Conservation (phyloP, 1,284 basidiomycete genomes). For the Cryptococcus wingfieldii region DNA sequence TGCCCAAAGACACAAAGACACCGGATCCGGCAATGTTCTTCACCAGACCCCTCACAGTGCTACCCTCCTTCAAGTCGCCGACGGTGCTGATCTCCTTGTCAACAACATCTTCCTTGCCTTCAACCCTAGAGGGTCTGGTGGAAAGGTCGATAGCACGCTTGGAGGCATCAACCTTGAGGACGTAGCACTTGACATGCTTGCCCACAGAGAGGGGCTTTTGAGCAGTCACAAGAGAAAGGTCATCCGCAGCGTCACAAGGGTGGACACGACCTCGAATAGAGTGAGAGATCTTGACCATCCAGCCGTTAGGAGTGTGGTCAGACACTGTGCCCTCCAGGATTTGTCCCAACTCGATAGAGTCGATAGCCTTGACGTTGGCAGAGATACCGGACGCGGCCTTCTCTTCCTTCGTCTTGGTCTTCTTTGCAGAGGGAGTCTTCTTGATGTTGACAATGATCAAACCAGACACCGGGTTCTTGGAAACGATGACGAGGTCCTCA, state of each 20-base stretch:
- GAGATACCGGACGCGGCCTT: slow-evolving; percentile 54
- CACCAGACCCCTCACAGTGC: slow-evolving; percentile 78
- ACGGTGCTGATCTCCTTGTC: slow-evolving; percentile 69
- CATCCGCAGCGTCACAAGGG: slow-evolving; percentile 74
- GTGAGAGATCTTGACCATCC: slow-evolving; percentile 67
- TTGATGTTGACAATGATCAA: slow-evolving; percentile 77
- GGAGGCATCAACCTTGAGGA: slow-evolving; percentile 63
- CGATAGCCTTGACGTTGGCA: slow-evolving; percentile 56
- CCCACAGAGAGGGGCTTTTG: slow-evolving; percentile 62
- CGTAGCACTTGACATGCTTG: slow-evolving; percentile 63
- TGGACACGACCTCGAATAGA: slow-evolving; percentile 70
- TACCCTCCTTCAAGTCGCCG: slow-evolving; percentile 65
- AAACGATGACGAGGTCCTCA: slow-evolving; percentile 76
- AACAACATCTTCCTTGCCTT: slow-evolving; percentile 48
- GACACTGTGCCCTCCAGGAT: slow-evolving; percentile 72
- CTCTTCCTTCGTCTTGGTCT: slow-evolving; percentile 19
- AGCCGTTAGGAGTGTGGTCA: slow-evolving; percentile 61
- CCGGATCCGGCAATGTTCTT: slow-evolving; percentile 77
- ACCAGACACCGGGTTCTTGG: slow-evolving; percentile 81
- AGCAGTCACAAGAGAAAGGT: slow-evolving; percentile 53
- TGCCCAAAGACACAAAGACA: slow-evolving; percentile 82
- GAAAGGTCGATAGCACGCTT: slow-evolving; percentile 72
- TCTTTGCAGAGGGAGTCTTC: slow-evolving; percentile 12
- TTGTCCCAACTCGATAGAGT: slow-evolving; percentile 66
- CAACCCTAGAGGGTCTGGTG: slow-evolving; percentile 66